phyloP scores from a whole-genome alignment of 1,139 yeast genomes.

The Candida sojae region DNA sequence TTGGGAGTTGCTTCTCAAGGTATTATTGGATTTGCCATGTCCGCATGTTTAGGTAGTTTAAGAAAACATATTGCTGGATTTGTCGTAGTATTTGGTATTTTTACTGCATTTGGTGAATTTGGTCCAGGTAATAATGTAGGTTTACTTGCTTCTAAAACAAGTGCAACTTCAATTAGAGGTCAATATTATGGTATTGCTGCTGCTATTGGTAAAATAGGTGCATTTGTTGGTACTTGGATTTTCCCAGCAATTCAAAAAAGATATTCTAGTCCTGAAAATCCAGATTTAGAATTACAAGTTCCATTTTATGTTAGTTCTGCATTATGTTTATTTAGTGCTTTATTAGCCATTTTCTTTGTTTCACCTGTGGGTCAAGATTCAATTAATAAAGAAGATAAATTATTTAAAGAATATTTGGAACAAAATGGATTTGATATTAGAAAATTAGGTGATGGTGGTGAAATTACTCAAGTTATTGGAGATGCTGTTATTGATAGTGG shows the following conservation, averaged over 20 bases:
- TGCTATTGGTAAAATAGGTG: constrained; percentile 87
- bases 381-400: constrained; percentile 71
- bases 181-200: constrained; percentile 90
- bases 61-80: constrained; percentile 69
- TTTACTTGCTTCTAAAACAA: constrained; percentile 79
- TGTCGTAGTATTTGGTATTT: constrained; percentile 83
- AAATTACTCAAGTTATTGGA: not conserved
- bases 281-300: constrained; percentile 47
- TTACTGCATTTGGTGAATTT: constrained; percentile 83
- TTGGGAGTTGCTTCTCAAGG: constrained; percentile 74
- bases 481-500: not conserved
- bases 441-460: constrained; percentile 37
- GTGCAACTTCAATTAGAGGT: constrained; percentile 89
- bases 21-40: constrained; percentile 82
- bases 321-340: constrained; percentile 70
- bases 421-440: constrained; percentile 59
- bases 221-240: constrained; percentile 84
- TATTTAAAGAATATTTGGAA: constrained; percentile 63
- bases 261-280: constrained; percentile 24
- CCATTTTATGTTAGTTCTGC: constrained; percentile 84
- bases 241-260: constrained; percentile 70
- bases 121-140: constrained; percentile 96
- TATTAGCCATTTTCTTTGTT: constrained; percentile 65
- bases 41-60: constrained; percentile 63
- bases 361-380: constrained; percentile 86